Percentiles rank a stretch among this genome's conserved stretches.
Conservation (phyloP, 495 filamentous ascomycete species). For the Chaetomium cochliodes region DNA sequence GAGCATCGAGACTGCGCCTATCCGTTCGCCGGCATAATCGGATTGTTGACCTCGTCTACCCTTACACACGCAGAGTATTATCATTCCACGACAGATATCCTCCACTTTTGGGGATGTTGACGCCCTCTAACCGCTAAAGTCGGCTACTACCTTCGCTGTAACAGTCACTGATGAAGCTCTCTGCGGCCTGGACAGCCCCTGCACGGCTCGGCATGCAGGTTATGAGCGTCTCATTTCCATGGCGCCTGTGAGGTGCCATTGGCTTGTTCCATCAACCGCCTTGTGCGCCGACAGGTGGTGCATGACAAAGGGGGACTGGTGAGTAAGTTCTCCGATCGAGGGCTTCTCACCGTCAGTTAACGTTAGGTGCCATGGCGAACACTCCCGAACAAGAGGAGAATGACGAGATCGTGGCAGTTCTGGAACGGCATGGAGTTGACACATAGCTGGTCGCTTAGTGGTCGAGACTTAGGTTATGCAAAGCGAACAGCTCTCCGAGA, state of each 20-base stretch:
- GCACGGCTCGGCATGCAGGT: slow-evolving; percentile 20
- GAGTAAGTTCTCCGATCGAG: background rate
- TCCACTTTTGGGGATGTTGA: background rate
- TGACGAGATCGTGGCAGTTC: too few species aligned
- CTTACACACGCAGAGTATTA: too few species aligned
- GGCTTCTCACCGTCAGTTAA: background rate
- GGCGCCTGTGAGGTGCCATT: slow-evolving; percentile 27
- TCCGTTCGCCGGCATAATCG: too few species aligned
- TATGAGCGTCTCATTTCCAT: slow-evolving; percentile 21
- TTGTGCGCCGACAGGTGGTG: slow-evolving; percentile 26
- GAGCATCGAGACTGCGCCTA: too few species aligned
- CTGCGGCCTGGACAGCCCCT: background rate
- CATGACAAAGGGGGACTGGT: slow-evolving; percentile 26
- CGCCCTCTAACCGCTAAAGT: too few species aligned
- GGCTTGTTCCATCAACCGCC: slow-evolving; percentile 33
- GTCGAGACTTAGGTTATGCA: background rate
- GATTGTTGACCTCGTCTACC: too few species aligned
- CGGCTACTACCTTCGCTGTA: too few species aligned
- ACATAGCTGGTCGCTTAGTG: background rate
- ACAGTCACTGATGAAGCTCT: background rate
- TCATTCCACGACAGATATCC: too few species aligned
- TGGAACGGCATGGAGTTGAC: too few species aligned
- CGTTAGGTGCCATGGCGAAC: background rate
- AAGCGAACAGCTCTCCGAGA: background rate
- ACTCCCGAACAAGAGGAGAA: too few species aligned